Evolutionary conservation across 169 alveolate species (phyloP), one percentile per base, ranked within the genome.

Genomic region (Plasmodium vinckei): DNA sequence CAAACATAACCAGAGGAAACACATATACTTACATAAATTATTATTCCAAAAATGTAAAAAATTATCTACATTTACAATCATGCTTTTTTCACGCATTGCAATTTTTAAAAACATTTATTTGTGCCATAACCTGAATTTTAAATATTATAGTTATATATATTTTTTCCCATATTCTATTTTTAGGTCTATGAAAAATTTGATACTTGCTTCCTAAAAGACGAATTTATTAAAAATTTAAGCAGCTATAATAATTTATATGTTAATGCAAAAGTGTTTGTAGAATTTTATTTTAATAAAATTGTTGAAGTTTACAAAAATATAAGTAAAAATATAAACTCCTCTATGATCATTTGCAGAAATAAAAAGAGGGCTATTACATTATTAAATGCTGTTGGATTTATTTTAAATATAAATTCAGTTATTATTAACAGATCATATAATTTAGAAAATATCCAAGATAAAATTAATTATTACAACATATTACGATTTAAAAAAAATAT

Each of bases 271-370:
- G 23, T 67, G 71, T 82, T 82, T 61, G 90, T 82, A 19, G 90
- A 82, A 82, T 82, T 82, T 49, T 82, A 82, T 60, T 82, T 82
- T 49, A 57, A 15, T 27, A 82, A 54, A 7, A 65, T 82, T 13
- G 2, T 82, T 39, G 84, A 82, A 13, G 44, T 56, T 15, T 67
- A 82, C 72, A 82, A 67, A 54, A 65, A 82, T 59, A 67, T 82
- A 67, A 65, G 63, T 56, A 82, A 82, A 65, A 82, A 82, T 49
- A 39, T 67, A 42, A 67, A 82, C 42, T 49, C 90, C 19, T 82
- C 90, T 9, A 82, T 82, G 90, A 67, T 82, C 21, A 67, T 82
- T 42, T 82, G 90, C 15, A 82, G 67, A 70, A 82, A 82, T 49
- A 82, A 82, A 82, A 82, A 67, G n/a, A 49, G 72, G 49, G 90